phyloP scores from a whole-genome alignment of 257 asterid species.

The Solanum pennellii region DNA sequence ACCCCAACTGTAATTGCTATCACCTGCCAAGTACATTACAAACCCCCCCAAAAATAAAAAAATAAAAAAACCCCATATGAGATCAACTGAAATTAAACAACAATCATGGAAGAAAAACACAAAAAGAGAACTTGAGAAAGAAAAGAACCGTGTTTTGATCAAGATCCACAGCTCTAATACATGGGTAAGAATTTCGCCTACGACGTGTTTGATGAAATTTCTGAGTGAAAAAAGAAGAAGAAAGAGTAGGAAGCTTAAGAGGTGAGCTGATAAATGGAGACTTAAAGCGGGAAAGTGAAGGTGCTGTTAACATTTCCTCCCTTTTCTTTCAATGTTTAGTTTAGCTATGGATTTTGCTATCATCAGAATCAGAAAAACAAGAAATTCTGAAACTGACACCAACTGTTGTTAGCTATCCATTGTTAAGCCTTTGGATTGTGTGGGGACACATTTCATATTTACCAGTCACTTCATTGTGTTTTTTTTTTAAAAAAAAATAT shows the following conservation, averaged over 20 bases:
- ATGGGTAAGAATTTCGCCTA: conserved; percentile 44
- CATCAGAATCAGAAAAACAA: neutral
- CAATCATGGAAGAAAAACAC: neutral
- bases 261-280: conserved; percentile 57
- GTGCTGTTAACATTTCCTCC: conserved; percentile 29
- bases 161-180: conserved; percentile 72
- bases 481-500: neutral
- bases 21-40: conserved; percentile 26
- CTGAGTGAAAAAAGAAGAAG: conserved; percentile 20
- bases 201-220: conserved; percentile 26
- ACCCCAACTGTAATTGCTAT: conserved; percentile 81
- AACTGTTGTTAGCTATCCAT: neutral
- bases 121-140: neutral
- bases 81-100: neutral
- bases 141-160: conserved; percentile 71
- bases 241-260: conserved; percentile 18
- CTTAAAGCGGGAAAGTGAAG: conserved; percentile 49
- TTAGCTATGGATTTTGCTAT: neutral
- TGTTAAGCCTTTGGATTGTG: conserved; percentile 18
- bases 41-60: neutral
- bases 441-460: conserved; percentile 17
- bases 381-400: neutral
- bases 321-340: neutral
- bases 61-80: neutral
- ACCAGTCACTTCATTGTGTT: conserved; percentile 3